Base-by-base conservation (phyloP, 78 protist species). In the Trichosphaerium sp. region DNA sequence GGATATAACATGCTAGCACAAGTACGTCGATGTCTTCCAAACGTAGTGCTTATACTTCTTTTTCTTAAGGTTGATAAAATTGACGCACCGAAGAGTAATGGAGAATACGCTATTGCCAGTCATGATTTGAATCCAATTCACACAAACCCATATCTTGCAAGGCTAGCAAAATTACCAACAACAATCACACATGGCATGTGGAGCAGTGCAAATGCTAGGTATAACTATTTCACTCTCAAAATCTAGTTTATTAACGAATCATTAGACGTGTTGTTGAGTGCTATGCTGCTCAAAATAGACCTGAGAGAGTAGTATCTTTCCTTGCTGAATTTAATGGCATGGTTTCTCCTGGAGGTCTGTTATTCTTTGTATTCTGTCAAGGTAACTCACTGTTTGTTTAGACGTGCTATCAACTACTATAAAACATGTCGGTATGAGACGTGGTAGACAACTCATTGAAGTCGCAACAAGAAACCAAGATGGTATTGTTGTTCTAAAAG, bases 131-230 rank as follows among this genome's bases (percentile, higher is more conserved):
- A 82, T 54, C 88, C 88, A 12, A 74, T 82, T 42, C 88, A 82
- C 78, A 32, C 14, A 44, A 82, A 82, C 74, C 65, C 70, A 38
- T 48, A 26, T 71, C 37, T 82, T 25, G 74, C 82, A 2, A 64
- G 11, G 41, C 35, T 65, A 23, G 80, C 71, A 0, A 52, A 12
- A 8, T 69, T 81, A 34, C 81, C 80, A 6, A 59, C 37, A 26
- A 62, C 83, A 28, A 83, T 83, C 58, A 63, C 64, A 49, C 88
- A 83, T 56, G 88, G 88, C 59, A 83, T 83, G 88, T 76, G 71
- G 75, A 64, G 81, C 39, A 25, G 74, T 1, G 83, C 83, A 1
- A 14, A 28, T 15, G 54, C 32, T 1, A 51, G n/a, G n/a, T n/a
- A n/a, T n/a, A n/a, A n/a, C n/a, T n/a, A n/a, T n/a, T n/a, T n/a